Conservation (phyloP, 2,329 filamentous ascomycete species). For the Aspergillus sp. region DNA sequence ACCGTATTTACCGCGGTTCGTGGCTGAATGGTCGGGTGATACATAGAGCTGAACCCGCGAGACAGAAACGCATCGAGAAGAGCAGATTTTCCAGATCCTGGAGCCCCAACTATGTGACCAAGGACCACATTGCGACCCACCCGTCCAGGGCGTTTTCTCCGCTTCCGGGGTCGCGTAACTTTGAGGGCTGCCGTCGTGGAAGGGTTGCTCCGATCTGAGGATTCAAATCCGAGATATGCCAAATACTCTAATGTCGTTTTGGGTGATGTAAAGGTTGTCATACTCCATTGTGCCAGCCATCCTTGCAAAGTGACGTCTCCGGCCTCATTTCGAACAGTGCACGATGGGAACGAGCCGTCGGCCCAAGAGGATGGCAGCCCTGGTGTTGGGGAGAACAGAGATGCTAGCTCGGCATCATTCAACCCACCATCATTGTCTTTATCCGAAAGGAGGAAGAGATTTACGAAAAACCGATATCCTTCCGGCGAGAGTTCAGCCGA, state of each 20-base stretch:
- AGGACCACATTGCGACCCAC: conserved; percentile 94
- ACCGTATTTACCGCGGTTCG: conserved; percentile 94
- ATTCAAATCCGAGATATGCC: conserved; percentile 92
- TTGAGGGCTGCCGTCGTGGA: conserved; percentile 83
- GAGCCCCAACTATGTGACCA: conserved; percentile 85
- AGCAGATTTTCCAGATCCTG: conserved; percentile 85
- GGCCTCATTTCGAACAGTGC: conserved; percentile 91
- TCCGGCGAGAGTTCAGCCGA: conserved; percentile 92
- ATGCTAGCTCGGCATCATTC: conserved; percentile 78
- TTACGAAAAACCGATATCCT: conserved; percentile 96
- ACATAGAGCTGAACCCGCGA: conserved; percentile 77
- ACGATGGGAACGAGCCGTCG: conserved; percentile 86
- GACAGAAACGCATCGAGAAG: conserved; percentile 90
- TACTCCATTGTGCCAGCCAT: conserved; percentile 98
- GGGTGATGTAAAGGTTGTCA: conserved; percentile 96
- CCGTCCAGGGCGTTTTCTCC: conserved; percentile 74
- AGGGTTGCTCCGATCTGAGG: conserved; percentile 67
- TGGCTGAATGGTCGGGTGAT: conserved; percentile 93
- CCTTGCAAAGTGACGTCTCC: conserved; percentile 95
- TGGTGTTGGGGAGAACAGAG: conserved; percentile 89
- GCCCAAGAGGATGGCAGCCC: conserved; percentile 84
- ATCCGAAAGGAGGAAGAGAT: conserved; percentile 91
- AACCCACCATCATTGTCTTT: conserved; percentile 96
- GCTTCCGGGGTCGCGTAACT: conserved; percentile 86
- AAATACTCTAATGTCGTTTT: conserved; percentile 95